These are phyloP conservation scores for Rosa chinensis DNA, from an alignment of 306 rosid genomes.

Conservation along the genomic window DNA sequence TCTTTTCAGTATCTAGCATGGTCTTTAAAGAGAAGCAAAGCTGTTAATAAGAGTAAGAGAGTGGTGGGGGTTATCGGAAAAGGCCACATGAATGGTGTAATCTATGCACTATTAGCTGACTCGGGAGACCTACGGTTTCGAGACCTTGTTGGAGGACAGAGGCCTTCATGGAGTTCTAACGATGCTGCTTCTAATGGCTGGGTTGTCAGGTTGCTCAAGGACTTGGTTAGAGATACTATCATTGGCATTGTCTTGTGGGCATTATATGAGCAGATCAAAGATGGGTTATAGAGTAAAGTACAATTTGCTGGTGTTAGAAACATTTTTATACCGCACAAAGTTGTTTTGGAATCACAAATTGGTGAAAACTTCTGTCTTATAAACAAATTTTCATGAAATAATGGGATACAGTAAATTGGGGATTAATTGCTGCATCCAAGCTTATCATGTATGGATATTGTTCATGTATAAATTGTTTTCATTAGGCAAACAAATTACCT, in stretches of 20 bases:
- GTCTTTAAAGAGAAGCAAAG: slow-evolving; percentile 90
- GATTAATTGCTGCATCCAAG: not conserved
- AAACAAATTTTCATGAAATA: not conserved
- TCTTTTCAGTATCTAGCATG: slow-evolving; percentile 80
- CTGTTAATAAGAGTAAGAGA: slow-evolving; percentile 73
- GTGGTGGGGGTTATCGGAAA: slow-evolving; percentile 94
- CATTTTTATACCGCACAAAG: not conserved
- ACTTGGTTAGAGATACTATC: slow-evolving; percentile 66
- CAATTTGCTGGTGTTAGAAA: not conserved
- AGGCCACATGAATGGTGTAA: slow-evolving; percentile 89
- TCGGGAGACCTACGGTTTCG: slow-evolving; percentile 67
- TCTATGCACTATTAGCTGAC: slow-evolving; percentile 64
- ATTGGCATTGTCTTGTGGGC: slow-evolving; percentile 74
- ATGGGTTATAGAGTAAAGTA: not conserved
- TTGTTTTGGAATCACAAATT: slow-evolving; percentile 7
- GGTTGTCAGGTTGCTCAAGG: slow-evolving; percentile 41
- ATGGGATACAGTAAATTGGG: not conserved
- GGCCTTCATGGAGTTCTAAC: slow-evolving; percentile 11
- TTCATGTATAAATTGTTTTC: not conserved
- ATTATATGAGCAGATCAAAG: slow-evolving; percentile 59
- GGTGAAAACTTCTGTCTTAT: not conserved
- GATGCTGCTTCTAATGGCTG: slow-evolving; percentile 33
- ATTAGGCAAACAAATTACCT: not conserved
- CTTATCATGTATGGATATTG: not conserved
- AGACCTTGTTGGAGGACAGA: slow-evolving; percentile 69